Conservation (phyloP, 2,329 filamentous ascomycete species). For the Diplodia seriata region DNA sequence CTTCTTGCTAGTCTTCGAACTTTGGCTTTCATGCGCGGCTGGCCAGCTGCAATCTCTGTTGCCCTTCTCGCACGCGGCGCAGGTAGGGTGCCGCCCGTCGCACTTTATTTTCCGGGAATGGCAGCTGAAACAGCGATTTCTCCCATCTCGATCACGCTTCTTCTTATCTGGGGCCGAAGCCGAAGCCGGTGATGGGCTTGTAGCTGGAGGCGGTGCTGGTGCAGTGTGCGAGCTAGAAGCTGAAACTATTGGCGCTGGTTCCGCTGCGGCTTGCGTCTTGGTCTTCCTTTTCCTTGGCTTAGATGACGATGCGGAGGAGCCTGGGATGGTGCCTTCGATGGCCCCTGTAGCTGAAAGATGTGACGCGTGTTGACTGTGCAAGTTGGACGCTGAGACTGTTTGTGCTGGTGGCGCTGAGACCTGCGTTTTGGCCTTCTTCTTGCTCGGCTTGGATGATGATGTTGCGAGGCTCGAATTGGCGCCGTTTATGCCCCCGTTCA, state of each 20-base stretch:
- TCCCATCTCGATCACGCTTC: not conserved
- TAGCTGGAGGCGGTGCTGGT: not conserved
- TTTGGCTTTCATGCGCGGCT: no score
- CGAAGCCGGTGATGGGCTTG: not conserved
- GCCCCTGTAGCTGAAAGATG: not conserved
- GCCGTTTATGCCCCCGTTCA: not conserved
- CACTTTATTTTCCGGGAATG: conserved; percentile 8
- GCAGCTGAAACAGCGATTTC: conserved; percentile 11
- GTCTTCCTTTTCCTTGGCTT: not conserved
- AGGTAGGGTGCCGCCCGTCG: conserved; percentile 12
- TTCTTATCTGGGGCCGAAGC: not conserved
- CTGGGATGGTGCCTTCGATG: not conserved
- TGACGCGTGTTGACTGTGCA: not conserved
- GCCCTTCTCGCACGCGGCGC: not conserved
- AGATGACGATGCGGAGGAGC: not conserved
- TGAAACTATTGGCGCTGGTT: not conserved
- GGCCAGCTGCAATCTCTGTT: not conserved
- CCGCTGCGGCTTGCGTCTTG: not conserved
- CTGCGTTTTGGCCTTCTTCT: conserved; percentile 2
- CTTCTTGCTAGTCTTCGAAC: not conserved
- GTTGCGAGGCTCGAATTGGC: not conserved
- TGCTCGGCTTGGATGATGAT: not conserved
- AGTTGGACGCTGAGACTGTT: not conserved
- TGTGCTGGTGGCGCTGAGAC: not conserved
- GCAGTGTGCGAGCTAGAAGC: not conserved